Evolutionary conservation across 176 grass and related monocot genomes (phyloP).

Genomic region (Sorghum bicolor): DNA sequence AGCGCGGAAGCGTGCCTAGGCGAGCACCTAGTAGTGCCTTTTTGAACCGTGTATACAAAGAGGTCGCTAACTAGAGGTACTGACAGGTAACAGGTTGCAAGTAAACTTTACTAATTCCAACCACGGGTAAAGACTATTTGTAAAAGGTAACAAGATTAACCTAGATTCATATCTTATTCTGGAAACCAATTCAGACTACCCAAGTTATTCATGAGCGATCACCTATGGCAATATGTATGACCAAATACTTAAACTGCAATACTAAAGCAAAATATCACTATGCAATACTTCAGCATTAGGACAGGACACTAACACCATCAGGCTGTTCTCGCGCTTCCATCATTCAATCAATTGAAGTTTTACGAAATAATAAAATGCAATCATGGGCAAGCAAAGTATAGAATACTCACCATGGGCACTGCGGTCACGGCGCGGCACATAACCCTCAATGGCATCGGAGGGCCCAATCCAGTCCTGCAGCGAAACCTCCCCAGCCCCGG

Average conservation of each 20-base stretch:
- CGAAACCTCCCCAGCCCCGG: conserved; percentile 40
- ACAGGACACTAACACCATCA: neutral
- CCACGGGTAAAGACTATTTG: neutral
- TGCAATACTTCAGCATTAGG: neutral
- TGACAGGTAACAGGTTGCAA: neutral
- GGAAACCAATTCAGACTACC: neutral
- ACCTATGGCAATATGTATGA: neutral
- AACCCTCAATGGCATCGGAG: conserved; percentile 70
- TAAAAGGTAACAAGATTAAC: neutral
- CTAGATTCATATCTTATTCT: neutral
- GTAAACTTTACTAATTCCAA: neutral
- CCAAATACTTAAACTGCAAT: neutral
- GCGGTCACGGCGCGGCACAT: conserved; percentile 50
- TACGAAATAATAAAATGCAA: neutral
- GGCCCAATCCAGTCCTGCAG: conserved; percentile 79
- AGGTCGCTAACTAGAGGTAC: neutral
- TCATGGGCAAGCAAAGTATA: neutral
- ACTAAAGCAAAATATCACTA: neutral
- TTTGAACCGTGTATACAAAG: no score
- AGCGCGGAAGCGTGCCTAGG: no score
- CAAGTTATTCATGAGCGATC: neutral
- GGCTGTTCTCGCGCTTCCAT: neutral
- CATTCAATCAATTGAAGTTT: neutral
- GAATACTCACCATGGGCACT: neutral
- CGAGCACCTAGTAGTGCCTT: no score